Evolutionary conservation across 306 rosid genomes (phyloP).

Genomic region (Trifolium fragiferum): DNA sequence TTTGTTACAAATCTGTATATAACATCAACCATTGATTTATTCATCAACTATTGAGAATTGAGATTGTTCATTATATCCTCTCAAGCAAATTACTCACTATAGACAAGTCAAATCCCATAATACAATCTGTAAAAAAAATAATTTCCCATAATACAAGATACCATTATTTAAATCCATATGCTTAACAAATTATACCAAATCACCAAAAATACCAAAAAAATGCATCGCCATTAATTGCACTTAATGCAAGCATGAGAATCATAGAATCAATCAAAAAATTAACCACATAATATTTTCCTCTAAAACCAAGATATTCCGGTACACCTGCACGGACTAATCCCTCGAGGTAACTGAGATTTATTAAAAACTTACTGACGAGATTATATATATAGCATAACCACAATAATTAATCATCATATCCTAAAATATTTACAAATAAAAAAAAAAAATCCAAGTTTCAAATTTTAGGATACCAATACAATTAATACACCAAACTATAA

Average conservation of each 20-base stretch:
- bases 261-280: constrained; percentile 7
- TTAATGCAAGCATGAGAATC: constrained; percentile 12
- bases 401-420: not conserved
- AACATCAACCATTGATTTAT: not conserved
- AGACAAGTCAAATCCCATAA: not conserved
- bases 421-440: not conserved
- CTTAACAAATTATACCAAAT: constrained; percentile 17
- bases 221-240: constrained; percentile 1
- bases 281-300: not conserved
- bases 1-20: not conserved
- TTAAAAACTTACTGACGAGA: not conserved
- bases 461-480: not conserved
- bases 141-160: not conserved
- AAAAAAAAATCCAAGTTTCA: constrained; percentile 21
- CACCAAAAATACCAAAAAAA: not conserved
- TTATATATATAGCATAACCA: not conserved
- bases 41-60: not conserved
- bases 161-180: constrained; percentile 4
- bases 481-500: not conserved
- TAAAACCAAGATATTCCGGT: not conserved
- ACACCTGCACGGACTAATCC: not conserved
- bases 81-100: not conserved
- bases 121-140: too few relatives aligned
- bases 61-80: not conserved
- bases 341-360: not conserved